Percentiles rank a stretch among this genome's conserved stretches.
Conservation (phyloP, 768 basidiomycete species). For the Panaeolus papilionaceus region DNA sequence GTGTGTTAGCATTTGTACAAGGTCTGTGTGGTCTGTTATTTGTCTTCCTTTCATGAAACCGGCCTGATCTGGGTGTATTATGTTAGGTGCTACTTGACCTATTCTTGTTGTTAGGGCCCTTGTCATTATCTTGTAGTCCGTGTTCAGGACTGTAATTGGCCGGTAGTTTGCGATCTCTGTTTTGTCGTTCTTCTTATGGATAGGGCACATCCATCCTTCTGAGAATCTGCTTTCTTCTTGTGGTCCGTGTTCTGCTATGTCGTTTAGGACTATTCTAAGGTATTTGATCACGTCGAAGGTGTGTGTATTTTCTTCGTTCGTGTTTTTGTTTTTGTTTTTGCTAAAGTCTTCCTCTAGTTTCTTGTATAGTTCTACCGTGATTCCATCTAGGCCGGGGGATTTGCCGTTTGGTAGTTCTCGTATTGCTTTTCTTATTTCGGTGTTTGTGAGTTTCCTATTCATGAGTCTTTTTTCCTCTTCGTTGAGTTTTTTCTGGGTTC, state of each 20-base stretch:
- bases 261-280: slow-evolving; percentile 27
- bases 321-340: slow-evolving; percentile 6
- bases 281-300: slow-evolving; percentile 23
- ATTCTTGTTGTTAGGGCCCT: slow-evolving; percentile 31
- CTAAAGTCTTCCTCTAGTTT: slow-evolving; percentile 12
- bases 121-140: slow-evolving; percentile 43
- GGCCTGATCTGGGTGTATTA: slow-evolving; percentile 44
- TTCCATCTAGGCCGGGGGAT: slow-evolving; percentile 32
- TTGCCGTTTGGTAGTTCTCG: slow-evolving; percentile 24
- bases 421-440: slow-evolving; percentile 27
- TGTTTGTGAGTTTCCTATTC: background rate
- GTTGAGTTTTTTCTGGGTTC: background rate
- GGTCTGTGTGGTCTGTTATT: slow-evolving; percentile 14
- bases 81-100: slow-evolving; percentile 15
- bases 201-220: slow-evolving; percentile 42
- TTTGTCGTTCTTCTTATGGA: slow-evolving; percentile 48
- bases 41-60: slow-evolving; percentile 41
- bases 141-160: slow-evolving; percentile 44
- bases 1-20: slow-evolving; percentile 33
- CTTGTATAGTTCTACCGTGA: slow-evolving; percentile 39
- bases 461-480: slow-evolving; percentile 13
- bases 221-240: slow-evolving; percentile 25
- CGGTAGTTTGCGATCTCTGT: slow-evolving; percentile 41
- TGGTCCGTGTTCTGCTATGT: slow-evolving; percentile 36
- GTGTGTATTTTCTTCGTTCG: background rate